These are phyloP conservation scores for Camelina laxa DNA, from an alignment of 345 rosid genomes.

Conservation along the genomic window DNA sequence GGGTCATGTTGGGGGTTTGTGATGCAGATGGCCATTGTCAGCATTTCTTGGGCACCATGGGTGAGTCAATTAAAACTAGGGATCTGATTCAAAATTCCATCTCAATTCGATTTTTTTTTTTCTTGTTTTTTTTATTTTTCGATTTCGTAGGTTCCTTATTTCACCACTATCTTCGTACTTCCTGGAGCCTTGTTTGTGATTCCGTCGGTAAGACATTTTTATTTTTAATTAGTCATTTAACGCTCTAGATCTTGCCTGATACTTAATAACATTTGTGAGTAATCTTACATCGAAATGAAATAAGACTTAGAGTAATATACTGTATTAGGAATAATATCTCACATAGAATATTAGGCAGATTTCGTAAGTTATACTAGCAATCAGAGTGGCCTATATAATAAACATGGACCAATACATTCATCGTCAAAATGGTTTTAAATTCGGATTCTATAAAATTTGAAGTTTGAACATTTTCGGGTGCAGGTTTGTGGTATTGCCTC, in stretches of 20 bases:
- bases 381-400: not conserved
- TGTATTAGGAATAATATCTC: not conserved
- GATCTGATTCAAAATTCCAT: not conserved
- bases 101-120: slow-evolving; percentile 15
- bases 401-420: not conserved
- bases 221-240: not conserved
- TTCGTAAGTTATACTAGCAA: not conserved
- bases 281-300: not conserved
- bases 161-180: slow-evolving; percentile 45
- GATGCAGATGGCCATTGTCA: slow-evolving; percentile 67
- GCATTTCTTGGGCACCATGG: slow-evolving; percentile 86
- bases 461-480: slow-evolving; percentile 7
- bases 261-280: not conserved
- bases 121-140: not conserved
- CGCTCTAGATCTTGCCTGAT: not conserved
- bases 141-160: slow-evolving; percentile 74
- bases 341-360: not conserved
- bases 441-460: not conserved
- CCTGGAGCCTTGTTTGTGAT: slow-evolving; percentile 47
- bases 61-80: slow-evolving; percentile 49
- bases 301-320: not conserved
- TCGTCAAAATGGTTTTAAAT: not conserved
- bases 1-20: slow-evolving; percentile 10
- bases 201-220: slow-evolving; percentile 64
- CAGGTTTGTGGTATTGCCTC: slow-evolving; percentile 73